Evolutionary conservation across 345 rosid species (phyloP).

Genomic region (Pistacia vera): DNA sequence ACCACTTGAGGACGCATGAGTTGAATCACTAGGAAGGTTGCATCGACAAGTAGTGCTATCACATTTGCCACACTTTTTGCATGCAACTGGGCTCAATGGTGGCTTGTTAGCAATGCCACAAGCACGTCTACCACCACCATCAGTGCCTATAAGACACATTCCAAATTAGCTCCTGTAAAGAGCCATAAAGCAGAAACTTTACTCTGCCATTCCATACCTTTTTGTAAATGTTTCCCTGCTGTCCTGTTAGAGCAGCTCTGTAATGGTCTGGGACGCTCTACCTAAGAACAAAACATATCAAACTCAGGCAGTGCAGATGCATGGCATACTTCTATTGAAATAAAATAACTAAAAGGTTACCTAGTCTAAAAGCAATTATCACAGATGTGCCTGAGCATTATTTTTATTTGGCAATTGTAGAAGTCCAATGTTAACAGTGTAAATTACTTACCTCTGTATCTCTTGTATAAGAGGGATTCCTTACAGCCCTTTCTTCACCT

Average conservation of each 20-base stretch:
- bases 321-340: no score
- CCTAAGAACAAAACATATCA: conserved; percentile 30
- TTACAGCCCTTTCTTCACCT: conserved; percentile 27
- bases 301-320: background rate
- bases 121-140: conserved; percentile 29
- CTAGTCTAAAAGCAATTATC: no score
- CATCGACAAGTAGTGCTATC: conserved; percentile 38
- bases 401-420: background rate
- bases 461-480: conserved; percentile 25
- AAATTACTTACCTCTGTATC: conserved; percentile 38
- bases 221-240: conserved; percentile 25
- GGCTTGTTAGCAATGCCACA: conserved; percentile 30
- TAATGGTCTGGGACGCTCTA: conserved; percentile 35
- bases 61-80: conserved; percentile 47
- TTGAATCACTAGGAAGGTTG: conserved; percentile 35
- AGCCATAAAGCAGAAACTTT: conserved; percentile 40
- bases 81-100: conserved; percentile 25
- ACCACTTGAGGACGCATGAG: conserved; percentile 40
- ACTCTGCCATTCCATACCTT: conserved; percentile 62
- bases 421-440: background rate
- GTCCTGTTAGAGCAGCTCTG: conserved; percentile 30
- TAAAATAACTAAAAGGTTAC: no score
- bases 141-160: conserved; percentile 26
- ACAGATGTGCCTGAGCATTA: background rate
- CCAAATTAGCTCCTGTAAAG: conserved; percentile 28